phyloP scores from a whole-genome alignment of 805 yeast species.

The Saccharomycopsis babjevae region DNA sequence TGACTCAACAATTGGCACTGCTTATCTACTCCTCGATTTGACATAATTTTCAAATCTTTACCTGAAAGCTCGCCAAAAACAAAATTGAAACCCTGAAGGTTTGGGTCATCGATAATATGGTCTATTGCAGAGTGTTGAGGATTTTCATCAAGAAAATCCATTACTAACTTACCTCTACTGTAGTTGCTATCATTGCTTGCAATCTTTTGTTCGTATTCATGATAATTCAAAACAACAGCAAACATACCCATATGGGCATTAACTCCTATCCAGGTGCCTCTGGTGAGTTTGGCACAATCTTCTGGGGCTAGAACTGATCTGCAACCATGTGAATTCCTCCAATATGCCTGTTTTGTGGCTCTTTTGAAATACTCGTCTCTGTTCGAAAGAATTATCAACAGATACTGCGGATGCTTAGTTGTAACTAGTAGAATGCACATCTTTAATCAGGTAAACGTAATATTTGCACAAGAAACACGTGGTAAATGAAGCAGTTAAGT shows the following conservation, averaged over 20 bases:
- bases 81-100: constrained; percentile 55
- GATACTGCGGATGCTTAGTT: constrained; percentile 59
- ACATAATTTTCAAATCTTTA: constrained; percentile 30
- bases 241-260: constrained; percentile 44
- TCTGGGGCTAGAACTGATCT: constrained; percentile 47
- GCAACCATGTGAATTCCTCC: constrained; percentile 8
- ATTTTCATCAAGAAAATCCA: not conserved
- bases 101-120: constrained; percentile 17
- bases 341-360: constrained; percentile 36
- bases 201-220: constrained; percentile 33
- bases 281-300: constrained; percentile 62
- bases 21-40: constrained; percentile 34
- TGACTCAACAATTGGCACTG: not conserved
- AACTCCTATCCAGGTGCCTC: constrained; percentile 87
- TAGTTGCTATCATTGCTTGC: not conserved
- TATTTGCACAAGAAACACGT: not conserved
- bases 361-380: constrained; percentile 78
- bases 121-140: not conserved
- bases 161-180: not conserved
- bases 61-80: constrained; percentile 40
- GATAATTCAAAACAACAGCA: constrained; percentile 67
- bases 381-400: constrained; percentile 69
- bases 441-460: not conserved
- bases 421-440: constrained; percentile 80
- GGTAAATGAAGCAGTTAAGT: no score